phyloP scores from a whole-genome alignment of 75 land plant genomes.

The Larix kaempferi region DNA sequence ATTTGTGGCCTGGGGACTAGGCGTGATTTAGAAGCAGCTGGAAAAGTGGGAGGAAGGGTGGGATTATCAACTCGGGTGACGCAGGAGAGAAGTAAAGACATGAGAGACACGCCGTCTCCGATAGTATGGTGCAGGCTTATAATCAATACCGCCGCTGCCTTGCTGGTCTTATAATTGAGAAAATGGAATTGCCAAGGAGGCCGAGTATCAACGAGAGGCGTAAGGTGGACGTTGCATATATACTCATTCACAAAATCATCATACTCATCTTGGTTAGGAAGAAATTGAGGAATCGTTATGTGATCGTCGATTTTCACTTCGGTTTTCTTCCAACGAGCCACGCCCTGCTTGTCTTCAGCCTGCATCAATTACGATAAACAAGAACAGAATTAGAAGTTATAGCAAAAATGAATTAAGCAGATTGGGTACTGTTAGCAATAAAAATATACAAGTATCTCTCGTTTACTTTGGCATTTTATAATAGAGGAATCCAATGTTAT shows the following conservation, averaged over 20 bases:
- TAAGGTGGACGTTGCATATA: background rate
- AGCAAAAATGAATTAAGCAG: no score
- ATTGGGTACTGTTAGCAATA: no score
- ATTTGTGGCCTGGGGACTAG: background rate
- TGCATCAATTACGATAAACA: background rate
- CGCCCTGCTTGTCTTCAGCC: background rate
- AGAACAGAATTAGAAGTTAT: no score
- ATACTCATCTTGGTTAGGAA: background rate
- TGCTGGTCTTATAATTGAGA: conserved; percentile 2
- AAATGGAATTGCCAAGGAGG: conserved; percentile 11
- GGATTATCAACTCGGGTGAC: background rate
- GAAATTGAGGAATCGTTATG: background rate
- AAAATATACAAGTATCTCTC: no score
- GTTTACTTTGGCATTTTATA: no score
- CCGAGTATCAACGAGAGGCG: background rate
- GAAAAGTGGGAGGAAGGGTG: conserved; percentile 9
- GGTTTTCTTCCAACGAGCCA: background rate
- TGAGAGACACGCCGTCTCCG: conserved; percentile 4
- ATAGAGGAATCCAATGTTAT: no score
- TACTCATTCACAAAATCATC: conserved; percentile 1
- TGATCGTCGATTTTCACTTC: conserved; percentile 4
- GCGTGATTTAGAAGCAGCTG: background rate
- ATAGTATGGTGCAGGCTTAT: background rate
- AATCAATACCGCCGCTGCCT: background rate
- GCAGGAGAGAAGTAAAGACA: background rate